A percentile compares a stretch with the other conserved stretches of the same genome.
Conservation (phyloP, 345 rosid genomes). For the Aegle marmelos region DNA sequence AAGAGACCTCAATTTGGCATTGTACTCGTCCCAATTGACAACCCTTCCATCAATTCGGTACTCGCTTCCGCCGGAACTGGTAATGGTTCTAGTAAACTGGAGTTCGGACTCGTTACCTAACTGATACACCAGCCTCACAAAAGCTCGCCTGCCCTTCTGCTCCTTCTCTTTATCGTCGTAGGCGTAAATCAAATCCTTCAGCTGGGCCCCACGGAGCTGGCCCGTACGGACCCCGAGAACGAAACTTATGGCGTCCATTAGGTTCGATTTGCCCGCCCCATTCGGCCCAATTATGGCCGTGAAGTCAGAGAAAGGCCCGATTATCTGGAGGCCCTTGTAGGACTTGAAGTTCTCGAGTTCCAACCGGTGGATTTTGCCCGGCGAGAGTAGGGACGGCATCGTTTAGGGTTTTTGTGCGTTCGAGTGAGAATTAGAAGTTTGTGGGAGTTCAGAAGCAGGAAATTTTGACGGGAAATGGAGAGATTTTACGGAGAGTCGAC, state of each 20-base stretch:
- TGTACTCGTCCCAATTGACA: constrained; percentile 91
- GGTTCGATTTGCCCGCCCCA: constrained; percentile 95
- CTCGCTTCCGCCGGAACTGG: constrained; percentile 80
- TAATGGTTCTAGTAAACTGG: constrained; percentile 69
- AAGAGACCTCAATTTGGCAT: constrained; percentile 61
- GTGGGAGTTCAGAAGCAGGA: neutral
- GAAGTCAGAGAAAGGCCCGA: constrained; percentile 96
- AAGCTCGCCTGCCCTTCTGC: constrained; percentile 82
- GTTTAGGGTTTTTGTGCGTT: neutral
- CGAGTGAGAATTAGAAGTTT: constrained; percentile 14
- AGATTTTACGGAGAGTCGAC: neutral
- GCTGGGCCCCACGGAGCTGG: constrained; percentile 94
- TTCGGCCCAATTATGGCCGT: constrained; percentile 98
- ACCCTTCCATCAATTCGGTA: constrained; percentile 70
- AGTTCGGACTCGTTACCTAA: constrained; percentile 72
- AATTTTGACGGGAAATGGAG: neutral
- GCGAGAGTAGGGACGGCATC: constrained; percentile 68
- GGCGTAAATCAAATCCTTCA: constrained; percentile 95
- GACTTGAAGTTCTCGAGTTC: constrained; percentile 99
- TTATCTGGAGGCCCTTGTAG: constrained; percentile 75
- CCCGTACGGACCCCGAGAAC: constrained; percentile 96
- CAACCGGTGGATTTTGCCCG: constrained; percentile 72
- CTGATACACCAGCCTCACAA: constrained; percentile 72
- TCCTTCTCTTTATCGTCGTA: constrained; percentile 88
- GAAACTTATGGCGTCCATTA: constrained; percentile 99